phyloP scores from a whole-genome alignment of 2,329 filamentous ascomycete species.

The Neonectria neomacrospora region DNA sequence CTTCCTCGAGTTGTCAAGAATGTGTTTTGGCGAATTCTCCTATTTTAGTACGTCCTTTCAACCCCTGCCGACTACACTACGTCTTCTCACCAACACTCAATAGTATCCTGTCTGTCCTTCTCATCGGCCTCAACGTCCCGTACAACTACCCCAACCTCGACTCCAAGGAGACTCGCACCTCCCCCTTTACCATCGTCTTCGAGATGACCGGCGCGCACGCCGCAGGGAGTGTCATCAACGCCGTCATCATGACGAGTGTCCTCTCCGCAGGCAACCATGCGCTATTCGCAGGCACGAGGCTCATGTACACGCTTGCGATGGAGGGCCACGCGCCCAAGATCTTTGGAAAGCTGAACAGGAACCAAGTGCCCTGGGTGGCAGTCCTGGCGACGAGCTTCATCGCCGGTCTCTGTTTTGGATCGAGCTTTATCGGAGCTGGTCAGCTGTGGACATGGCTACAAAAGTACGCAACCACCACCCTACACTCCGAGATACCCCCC shows the following conservation, averaged over 20 bases:
- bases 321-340: conserved; percentile 65
- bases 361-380: conserved; percentile 53
- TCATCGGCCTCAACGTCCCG: conserved; percentile 68
- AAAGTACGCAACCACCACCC: conserved; percentile 58
- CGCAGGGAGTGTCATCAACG: conserved; percentile 67
- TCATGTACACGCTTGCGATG: conserved; percentile 52
- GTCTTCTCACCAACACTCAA: conserved; percentile 7
- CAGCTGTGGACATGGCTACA: conserved; percentile 75
- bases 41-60: conserved; percentile 55
- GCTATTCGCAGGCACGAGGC: conserved; percentile 49
- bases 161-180: conserved; percentile 49
- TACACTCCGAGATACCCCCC: neutral
- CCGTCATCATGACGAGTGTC: conserved; percentile 59
- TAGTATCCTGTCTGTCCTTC: conserved; percentile 52
- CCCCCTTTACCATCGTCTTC: conserved; percentile 68
- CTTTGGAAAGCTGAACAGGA: conserved; percentile 55
- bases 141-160: conserved; percentile 57
- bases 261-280: conserved; percentile 53
- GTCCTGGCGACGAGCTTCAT: conserved; percentile 65
- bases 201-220: conserved; percentile 63
- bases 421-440: conserved; percentile 72
- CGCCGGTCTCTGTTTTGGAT: conserved; percentile 70
- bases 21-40: conserved; percentile 71
- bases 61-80: neutral
- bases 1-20: conserved; percentile 73